Evolutionary conservation across 108 stramenopile species (phyloP).

Genomic region (Parietichytrium sp.): DNA sequence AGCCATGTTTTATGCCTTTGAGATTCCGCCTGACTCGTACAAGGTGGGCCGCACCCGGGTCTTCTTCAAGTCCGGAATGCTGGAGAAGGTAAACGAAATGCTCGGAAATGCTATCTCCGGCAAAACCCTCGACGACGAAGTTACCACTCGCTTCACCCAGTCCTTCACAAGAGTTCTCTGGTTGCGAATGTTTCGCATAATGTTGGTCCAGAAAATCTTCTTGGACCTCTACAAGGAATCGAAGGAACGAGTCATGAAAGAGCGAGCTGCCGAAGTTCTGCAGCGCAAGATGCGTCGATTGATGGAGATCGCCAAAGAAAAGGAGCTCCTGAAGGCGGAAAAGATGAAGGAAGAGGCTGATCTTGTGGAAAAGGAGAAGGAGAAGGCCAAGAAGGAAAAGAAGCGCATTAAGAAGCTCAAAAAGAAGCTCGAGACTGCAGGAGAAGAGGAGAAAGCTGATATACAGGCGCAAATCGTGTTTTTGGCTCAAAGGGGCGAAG

Average conservation of each 20-base stretch:
- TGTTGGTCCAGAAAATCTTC: too few species aligned
- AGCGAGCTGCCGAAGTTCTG: neutral
- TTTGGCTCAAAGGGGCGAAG: neutral
- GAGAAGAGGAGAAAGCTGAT: neutral
- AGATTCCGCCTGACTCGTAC: constrained; percentile 51
- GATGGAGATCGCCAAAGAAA: neutral
- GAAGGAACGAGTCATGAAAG: neutral
- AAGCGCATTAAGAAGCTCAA: neutral
- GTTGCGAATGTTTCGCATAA: too few species aligned
- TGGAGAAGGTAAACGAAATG: constrained; percentile 70
- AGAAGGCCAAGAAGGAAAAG: neutral
- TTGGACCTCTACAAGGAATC: neutral
- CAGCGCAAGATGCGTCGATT: neutral
- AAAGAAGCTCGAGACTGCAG: neutral
- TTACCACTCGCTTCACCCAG: neutral
- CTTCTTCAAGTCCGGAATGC: constrained; percentile 75
- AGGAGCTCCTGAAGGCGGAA: neutral
- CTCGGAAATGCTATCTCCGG: constrained; percentile 55
- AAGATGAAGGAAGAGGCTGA: neutral
- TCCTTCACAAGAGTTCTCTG: neutral
- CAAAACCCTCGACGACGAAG: neutral
- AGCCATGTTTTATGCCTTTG: neutral
- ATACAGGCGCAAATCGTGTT: neutral
- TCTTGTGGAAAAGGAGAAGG: neutral
- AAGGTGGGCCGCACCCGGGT: constrained; percentile 79